phyloP scores from a whole-genome alignment of 148 eudicot species.

The Diospyros kaki region DNA sequence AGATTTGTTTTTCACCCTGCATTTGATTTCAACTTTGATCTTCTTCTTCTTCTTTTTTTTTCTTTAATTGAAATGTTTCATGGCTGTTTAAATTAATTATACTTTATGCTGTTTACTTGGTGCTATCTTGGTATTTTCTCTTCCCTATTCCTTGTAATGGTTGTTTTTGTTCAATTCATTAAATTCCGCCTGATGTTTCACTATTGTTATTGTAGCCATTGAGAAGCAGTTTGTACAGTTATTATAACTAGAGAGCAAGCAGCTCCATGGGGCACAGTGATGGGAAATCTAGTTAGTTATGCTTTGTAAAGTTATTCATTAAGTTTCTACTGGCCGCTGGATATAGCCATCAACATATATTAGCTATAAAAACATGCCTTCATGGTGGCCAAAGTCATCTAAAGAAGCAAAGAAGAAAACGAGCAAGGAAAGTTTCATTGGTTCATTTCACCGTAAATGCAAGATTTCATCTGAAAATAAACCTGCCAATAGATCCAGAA shows the following conservation, averaged over 20 bases:
- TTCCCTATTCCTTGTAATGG: background rate
- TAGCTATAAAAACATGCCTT: conserved; percentile 53
- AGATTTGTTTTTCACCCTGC: too few species aligned
- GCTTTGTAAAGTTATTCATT: background rate
- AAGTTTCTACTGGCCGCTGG: background rate
- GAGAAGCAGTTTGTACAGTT: conserved; percentile 3
- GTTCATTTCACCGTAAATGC: conserved; percentile 59
- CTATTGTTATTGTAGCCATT: background rate
- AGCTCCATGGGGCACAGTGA: background rate
- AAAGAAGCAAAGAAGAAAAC: conserved; percentile 81
- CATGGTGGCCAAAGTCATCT: conserved; percentile 90
- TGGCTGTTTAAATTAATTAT: background rate
- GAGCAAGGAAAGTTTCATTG: conserved; percentile 67
- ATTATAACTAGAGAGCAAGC: conserved; percentile 5
- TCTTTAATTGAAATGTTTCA: background rate
- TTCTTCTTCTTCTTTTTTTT: background rate
- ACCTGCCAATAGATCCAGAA: conserved; percentile 52
- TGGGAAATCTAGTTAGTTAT: background rate
- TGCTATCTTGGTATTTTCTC: background rate
- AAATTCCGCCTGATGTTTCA: conserved; percentile 6
- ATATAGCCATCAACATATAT: background rate
- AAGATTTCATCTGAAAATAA: conserved; percentile 62
- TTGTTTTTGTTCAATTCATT: background rate
- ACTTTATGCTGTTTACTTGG: background rate
- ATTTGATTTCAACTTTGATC: too few species aligned